Percentiles rank a stretch among this genome's conserved stretches.
Evolutionary conservation across 2,329 filamentous ascomycete species (phyloP).

Genomic region (Scortechinia acanthostroma): DNA sequence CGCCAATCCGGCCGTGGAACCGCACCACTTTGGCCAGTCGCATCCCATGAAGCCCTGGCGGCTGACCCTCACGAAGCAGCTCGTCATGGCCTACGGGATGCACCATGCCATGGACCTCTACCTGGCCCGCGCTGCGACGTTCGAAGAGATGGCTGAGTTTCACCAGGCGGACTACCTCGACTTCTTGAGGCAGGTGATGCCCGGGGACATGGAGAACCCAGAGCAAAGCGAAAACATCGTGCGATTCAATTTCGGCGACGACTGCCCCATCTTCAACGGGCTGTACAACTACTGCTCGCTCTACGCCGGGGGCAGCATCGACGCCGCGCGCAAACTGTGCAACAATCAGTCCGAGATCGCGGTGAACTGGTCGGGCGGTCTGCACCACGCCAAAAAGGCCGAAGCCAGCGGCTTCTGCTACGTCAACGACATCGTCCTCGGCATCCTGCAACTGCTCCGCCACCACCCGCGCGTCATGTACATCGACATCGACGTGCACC

Average conservation of each 20-base stretch:
- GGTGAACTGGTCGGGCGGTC: conserved; percentile 92
- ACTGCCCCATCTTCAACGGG: conserved; percentile 94
- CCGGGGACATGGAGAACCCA: conserved; percentile 58
- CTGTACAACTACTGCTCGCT: conserved; percentile 92
- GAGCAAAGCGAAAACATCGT: conserved; percentile 47
- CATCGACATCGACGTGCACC: conserved; percentile 89
- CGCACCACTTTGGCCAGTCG: conserved; percentile 91
- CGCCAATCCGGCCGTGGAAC: conserved; percentile 88
- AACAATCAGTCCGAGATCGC: conserved; percentile 87
- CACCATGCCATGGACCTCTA: conserved; percentile 96
- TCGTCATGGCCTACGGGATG: conserved; percentile 91
- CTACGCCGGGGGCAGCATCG: conserved; percentile 82
- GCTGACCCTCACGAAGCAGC: conserved; percentile 85
- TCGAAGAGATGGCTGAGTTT: conserved; percentile 80
- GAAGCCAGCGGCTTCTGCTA: conserved; percentile 97
- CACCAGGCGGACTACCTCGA: conserved; percentile 86
- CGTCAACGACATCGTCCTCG: conserved; percentile 95
- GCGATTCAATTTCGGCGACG: conserved; percentile 75
- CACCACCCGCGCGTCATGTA: conserved; percentile 81
- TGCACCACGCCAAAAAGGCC: conserved; percentile 91
- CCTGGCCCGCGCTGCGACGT: conserved; percentile 73
- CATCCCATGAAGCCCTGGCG: conserved; percentile 99
- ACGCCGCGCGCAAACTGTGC: conserved; percentile 82
- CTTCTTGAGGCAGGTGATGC: conserved; percentile 66
- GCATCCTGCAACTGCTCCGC: conserved; percentile 79